phyloP scores from a whole-genome alignment of 345 rosid species.

The Linum tenue region DNA sequence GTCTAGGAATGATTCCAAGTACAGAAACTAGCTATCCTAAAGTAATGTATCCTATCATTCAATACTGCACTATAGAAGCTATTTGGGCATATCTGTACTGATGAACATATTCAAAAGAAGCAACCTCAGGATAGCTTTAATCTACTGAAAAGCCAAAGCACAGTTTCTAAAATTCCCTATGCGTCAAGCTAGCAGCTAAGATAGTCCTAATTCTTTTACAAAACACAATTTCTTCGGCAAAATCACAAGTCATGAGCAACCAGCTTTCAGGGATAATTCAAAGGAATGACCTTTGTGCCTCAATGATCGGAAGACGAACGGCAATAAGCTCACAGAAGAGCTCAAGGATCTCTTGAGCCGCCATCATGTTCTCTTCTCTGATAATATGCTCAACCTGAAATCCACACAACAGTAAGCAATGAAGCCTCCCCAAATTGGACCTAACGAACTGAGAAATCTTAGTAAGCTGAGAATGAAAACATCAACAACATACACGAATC shows the following conservation, averaged over 20 bases:
- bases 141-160: not conserved
- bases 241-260: too few relatives aligned
- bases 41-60: constrained; percentile 1
- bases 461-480: too few relatives aligned
- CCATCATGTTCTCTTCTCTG: constrained; percentile 98
- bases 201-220: too few relatives aligned
- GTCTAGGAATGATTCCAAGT: not conserved
- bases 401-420: not conserved
- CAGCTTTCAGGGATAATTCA: not conserved
- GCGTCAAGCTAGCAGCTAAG: too few relatives aligned
- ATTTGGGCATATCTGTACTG: not conserved
- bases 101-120: not conserved
- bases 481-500: constrained; percentile 58
- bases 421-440: too few relatives aligned
- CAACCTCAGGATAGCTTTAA: too few relatives aligned
- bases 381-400: constrained; percentile 87
- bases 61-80: not conserved
- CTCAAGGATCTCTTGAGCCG: constrained; percentile 93
- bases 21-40: not conserved
- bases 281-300: constrained; percentile 62
- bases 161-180: too few relatives aligned
- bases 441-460: too few relatives aligned
- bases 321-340: constrained; percentile 75
- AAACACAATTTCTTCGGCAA: too few relatives aligned
- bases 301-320: constrained; percentile 91